A percentile compares a stretch with the other conserved stretches of the same genome.
phyloP scores from a whole-genome alignment of 345 rosid species.

The Durio zibethinus region DNA sequence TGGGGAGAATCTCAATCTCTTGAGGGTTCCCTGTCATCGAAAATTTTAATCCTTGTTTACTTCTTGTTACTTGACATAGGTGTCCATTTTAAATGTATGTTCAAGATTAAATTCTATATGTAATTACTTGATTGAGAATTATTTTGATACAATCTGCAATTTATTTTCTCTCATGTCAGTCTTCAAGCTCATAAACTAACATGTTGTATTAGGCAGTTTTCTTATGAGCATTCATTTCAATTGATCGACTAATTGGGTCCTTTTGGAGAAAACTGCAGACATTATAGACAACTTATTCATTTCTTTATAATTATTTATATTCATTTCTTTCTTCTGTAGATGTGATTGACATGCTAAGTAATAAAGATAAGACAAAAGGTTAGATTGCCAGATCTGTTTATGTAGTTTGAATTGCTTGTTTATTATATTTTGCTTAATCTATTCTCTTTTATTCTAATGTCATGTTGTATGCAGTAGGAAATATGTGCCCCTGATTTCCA shows the following conservation, averaged over 20 bases:
- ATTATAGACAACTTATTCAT: background rate
- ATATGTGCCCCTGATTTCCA: conserved; percentile 7
- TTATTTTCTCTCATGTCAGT: background rate
- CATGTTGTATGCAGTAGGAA: background rate
- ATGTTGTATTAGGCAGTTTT: background rate
- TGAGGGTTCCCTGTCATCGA: background rate
- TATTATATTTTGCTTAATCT: background rate
- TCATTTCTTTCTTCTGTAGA: no score
- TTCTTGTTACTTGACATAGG: background rate
- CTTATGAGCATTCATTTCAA: background rate
- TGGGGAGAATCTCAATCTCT: background rate
- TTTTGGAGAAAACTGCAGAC: background rate
- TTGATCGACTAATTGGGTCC: background rate
- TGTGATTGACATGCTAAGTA: background rate
- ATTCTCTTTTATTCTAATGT: background rate
- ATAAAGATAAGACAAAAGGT: background rate
- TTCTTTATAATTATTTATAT: no score
- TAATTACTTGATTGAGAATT: background rate
- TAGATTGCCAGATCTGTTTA: background rate
- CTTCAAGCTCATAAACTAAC: background rate
- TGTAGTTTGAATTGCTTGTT: background rate
- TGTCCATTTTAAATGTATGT: background rate
- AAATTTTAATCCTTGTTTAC: background rate
- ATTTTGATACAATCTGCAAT: background rate
- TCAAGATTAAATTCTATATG: background rate